Percentiles rank a stretch among this genome's conserved stretches.
Conservation (phyloP, 2,329 filamentous ascomycete genomes). For the Truncatella angustata region DNA sequence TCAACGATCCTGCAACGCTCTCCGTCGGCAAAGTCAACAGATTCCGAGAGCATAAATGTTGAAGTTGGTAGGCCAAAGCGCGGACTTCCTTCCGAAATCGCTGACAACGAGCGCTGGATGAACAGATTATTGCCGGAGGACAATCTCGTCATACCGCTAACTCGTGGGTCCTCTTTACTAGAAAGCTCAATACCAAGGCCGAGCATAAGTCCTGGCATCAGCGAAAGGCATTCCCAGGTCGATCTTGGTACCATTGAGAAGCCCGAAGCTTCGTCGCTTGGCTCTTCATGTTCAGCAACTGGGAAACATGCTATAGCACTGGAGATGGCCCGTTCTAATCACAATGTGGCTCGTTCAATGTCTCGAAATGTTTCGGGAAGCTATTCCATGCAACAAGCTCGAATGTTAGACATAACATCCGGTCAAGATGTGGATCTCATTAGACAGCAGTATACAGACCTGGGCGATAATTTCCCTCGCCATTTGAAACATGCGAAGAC, state of each 20-base stretch:
- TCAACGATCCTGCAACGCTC: constrained; percentile 24
- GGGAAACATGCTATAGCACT: no score
- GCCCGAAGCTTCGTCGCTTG: neutral
- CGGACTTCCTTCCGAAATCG: constrained; percentile 11
- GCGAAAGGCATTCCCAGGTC: neutral
- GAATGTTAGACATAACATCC: no score
- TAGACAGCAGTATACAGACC: no score
- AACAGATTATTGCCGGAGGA: neutral
- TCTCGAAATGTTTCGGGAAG: no score
- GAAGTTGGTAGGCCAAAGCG: constrained; percentile 15
- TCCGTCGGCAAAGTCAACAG: constrained; percentile 24
- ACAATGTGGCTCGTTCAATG: no score
- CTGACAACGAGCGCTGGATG: constrained; percentile 9
- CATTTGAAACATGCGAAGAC: neutral
- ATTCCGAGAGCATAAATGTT: neutral
- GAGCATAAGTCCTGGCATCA: constrained; percentile 3
- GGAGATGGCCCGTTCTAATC: no score
- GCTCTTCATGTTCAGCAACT: neutral
- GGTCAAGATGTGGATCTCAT: no score
- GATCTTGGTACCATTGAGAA: neutral
- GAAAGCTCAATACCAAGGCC: constrained; percentile 1
- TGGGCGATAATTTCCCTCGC: no score
- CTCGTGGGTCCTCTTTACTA: constrained; percentile 11
- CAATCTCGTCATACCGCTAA: constrained; percentile 8
- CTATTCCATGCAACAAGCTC: no score